These are phyloP conservation scores for Pseudogymnoascus sp. DNA, from an alignment of 2,329 filamentous ascomycete genomes.

Conservation along the genomic window DNA sequence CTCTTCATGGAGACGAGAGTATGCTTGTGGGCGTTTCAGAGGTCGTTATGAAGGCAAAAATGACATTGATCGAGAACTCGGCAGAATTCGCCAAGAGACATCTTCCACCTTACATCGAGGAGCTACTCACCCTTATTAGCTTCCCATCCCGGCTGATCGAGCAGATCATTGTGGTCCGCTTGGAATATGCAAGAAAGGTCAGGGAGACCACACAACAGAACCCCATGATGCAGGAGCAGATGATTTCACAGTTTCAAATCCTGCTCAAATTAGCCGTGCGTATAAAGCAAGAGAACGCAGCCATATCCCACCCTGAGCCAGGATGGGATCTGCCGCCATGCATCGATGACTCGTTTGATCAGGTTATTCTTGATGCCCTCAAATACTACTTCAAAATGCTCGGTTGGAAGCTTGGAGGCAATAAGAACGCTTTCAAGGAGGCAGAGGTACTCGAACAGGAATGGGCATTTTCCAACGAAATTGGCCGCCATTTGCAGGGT, in stretches of 20 bases:
- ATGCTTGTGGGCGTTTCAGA: conserved; percentile 77
- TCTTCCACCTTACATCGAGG: conserved; percentile 91
- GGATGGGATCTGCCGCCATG: conserved; percentile 95
- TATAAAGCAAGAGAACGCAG: conserved; percentile 82
- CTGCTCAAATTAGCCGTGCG: conserved; percentile 82
- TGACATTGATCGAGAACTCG: conserved; percentile 79
- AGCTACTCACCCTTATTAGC: conserved; percentile 90
- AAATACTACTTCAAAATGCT: conserved; percentile 99
- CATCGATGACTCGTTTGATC: conserved; percentile 93
- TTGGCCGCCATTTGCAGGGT: conserved; percentile 82
- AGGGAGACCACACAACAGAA: conserved; percentile 90
- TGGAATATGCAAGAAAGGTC: conserved; percentile 90
- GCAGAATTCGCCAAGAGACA: conserved; percentile 80
- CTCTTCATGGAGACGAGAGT: conserved; percentile 77
- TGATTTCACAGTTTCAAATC: conserved; percentile 95
- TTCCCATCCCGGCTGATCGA: conserved; percentile 94
- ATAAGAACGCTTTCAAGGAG: conserved; percentile 99
- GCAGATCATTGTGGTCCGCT: conserved; percentile 86
- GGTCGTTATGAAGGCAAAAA: conserved; percentile 90
- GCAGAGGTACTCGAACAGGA: conserved; percentile 95
- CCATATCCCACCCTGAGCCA: conserved; percentile 75
- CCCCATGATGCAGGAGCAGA: conserved; percentile 89
- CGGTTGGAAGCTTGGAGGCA: conserved; percentile 94
- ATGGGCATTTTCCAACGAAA: conserved; percentile 94
- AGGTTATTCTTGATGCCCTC: conserved; percentile 81